Percentiles rank a stretch among this genome's conserved stretches.
phyloP scores from a whole-genome alignment of 139 green algal species.

The Chlamydomonas schloesseri region DNA sequence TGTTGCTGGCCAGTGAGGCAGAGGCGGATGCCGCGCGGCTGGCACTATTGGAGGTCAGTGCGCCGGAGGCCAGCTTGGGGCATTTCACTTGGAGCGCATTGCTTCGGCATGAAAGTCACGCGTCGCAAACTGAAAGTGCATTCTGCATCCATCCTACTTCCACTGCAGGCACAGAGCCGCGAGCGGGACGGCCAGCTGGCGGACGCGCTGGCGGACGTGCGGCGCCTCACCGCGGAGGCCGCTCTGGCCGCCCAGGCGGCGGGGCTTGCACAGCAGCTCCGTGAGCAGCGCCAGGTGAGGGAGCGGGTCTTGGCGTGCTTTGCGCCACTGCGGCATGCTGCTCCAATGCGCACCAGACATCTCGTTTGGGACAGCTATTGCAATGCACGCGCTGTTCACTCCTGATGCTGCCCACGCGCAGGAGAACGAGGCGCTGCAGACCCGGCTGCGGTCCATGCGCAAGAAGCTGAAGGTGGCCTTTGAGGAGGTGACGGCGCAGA shows the following conservation, averaged over 20 bases:
- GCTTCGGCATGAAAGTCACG: too few species aligned
- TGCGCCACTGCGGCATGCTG: too few species aligned
- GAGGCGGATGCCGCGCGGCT: constrained; percentile 15
- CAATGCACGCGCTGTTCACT: too few species aligned
- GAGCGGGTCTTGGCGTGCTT: not conserved
- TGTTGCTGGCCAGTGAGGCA: constrained; percentile 34
- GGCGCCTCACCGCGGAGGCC: not conserved
- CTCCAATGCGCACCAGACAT: too few species aligned
- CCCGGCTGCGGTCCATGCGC: not conserved
- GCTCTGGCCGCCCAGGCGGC: not conserved
- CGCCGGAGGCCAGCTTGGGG: too few species aligned
- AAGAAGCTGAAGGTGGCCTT: constrained; percentile 42
- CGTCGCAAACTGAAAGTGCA: too few species aligned
- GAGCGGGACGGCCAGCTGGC: constrained; percentile 10
- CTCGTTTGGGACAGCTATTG: too few species aligned
- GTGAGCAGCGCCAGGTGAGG: constrained; percentile 22
- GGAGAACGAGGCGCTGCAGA: constrained; percentile 28
- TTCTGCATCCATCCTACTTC: too few species aligned
- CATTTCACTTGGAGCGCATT: too few species aligned
- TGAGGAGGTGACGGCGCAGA: constrained; percentile 26
- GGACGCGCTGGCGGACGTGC: not conserved
- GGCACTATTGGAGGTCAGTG: not conserved
- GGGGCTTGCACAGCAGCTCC: not conserved
- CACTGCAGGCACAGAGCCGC: not conserved
- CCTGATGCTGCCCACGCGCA: not conserved